Evolutionary conservation across 2,329 filamentous ascomycete genomes (phyloP).

Genomic region (Stemphylium lycopersici): DNA sequence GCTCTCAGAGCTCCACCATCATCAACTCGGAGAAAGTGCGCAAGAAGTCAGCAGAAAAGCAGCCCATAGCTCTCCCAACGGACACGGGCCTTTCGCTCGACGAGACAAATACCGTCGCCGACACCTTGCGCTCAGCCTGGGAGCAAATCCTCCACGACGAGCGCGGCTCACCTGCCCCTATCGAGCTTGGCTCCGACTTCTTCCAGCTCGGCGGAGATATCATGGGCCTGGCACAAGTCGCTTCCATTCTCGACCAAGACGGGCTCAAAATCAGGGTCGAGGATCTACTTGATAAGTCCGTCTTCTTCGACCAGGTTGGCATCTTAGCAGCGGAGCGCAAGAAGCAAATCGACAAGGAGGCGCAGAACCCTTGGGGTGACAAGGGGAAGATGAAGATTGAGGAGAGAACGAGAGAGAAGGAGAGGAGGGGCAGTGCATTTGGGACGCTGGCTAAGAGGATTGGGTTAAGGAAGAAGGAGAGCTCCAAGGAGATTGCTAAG

Average conservation of each 20-base stretch:
- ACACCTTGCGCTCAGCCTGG: conserved; percentile 37
- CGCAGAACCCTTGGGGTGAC: conserved; percentile 38
- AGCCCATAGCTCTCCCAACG: conserved; percentile 30
- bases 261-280: conserved; percentile 37
- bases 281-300: conserved; percentile 39
- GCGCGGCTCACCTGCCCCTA: conserved; percentile 22
- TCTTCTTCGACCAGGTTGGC: conserved; percentile 39
- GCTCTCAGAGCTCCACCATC: conserved; percentile 31
- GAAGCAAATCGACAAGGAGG: conserved; percentile 37
- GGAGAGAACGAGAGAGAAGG: conserved; percentile 19
- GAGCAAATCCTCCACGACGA: conserved; percentile 39
- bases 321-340: conserved; percentile 34
- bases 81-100: conserved; percentile 34
- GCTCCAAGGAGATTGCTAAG: conserved; percentile 5
- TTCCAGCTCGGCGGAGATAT: conserved; percentile 45
- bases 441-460: conserved; percentile 23
- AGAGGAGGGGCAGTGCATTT: conserved; percentile 15
- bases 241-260: conserved; percentile 36
- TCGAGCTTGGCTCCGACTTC: conserved; percentile 38
- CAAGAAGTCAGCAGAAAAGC: conserved; percentile 35
- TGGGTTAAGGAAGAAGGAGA: conserved; percentile 30
- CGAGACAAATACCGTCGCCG: conserved; percentile 31
- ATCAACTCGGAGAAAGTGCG: conserved; percentile 28
- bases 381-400: conserved; percentile 27
- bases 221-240: conserved; percentile 42